Conservation (phyloP, 805 yeast genomes). For the Kuraishia floccosa region DNA sequence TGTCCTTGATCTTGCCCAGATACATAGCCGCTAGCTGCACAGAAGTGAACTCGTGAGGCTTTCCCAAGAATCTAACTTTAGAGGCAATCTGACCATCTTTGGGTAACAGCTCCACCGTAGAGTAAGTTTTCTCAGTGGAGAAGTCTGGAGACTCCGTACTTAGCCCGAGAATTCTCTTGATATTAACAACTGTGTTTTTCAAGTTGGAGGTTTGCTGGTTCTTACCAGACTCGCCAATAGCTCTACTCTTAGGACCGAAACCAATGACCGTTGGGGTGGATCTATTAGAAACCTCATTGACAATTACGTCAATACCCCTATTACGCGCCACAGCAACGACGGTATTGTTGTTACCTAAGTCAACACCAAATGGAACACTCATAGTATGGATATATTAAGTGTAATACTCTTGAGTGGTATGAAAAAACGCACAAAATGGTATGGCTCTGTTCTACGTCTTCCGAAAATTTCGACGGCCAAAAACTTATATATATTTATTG, state of each 20-base stretch:
- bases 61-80: conserved; percentile 76
- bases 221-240: conserved; percentile 92
- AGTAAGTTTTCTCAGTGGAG: conserved; percentile 59
- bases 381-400: conserved; percentile 20
- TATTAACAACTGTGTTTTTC: conserved; percentile 91
- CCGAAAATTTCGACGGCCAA: no score
- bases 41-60: conserved; percentile 68
- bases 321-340: conserved; percentile 95
- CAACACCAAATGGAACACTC: conserved; percentile 96
- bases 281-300: conserved; percentile 97
- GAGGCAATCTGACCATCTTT: conserved; percentile 71
- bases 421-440: no score
- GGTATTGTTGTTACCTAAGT: conserved; percentile 90
- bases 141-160: conserved; percentile 66
- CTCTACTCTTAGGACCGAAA: conserved; percentile 81
- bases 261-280: conserved; percentile 86
- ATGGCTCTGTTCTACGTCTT: no score
- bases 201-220: conserved; percentile 94
- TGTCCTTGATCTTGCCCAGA: conserved; percentile 79
- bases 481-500: no score
- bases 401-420: no score
- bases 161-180: conserved; percentile 88
- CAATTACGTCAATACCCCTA: conserved; percentile 97
- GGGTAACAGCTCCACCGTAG: conserved; percentile 62
- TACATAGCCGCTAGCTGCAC: conserved; percentile 93